Base-by-base conservation (phyloP, 1,284 basidiomycete genomes). In the Pseudomicrostroma phylloplanum region DNA sequence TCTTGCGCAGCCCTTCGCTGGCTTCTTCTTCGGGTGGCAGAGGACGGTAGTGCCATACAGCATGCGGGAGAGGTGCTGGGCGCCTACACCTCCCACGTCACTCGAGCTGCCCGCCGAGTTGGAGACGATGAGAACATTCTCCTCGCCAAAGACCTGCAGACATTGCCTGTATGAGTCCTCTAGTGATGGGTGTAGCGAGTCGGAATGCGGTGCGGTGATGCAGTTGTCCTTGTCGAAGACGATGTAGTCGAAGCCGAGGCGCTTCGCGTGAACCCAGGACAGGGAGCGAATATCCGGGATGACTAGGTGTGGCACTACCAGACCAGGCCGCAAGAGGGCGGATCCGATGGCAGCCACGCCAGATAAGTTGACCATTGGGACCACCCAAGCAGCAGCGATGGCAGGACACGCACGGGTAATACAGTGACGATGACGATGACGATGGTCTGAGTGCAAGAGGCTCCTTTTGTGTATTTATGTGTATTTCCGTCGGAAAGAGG, bases 141-240 rank as follows among this genome's bases (percentile, higher is more conserved):
- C 46, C 23, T 23, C n/a, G 23, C 46, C 46, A 23, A 48, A 48
- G 46, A 48, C 46, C 12, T 48, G n/a, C n/a, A 48, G 46, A 48
- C 46, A 48, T 23, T 48, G n/a, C 46, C 23, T 48, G n/a, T 23
- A 48, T n/a, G n/a, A n/a, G 4, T 48, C n/a, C 46, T n/a, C 46
- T 11, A 48, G 46, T 7, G 17, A n/a, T 23, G 46, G 46, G 23
- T 48, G 46, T 4, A 48, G 23, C 46, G 46, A 48, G 46, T 48
- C 46, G 46, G 46, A 48, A n/a, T 23, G 46, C 46, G 46, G 46
- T 23, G 46, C 46, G 46, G 46, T 48, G 23, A 48, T n/a, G 46
- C 46, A 48, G 12, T 48, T 48, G 46, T 48, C 46, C 46, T 48
- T 48, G 46, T 48, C 46, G 17, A 48, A n/a, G 46, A 48, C 46